Base-by-base conservation (phyloP, 1,284 basidiomycete genomes). In the Stygiomarasmius scandens region DNA sequence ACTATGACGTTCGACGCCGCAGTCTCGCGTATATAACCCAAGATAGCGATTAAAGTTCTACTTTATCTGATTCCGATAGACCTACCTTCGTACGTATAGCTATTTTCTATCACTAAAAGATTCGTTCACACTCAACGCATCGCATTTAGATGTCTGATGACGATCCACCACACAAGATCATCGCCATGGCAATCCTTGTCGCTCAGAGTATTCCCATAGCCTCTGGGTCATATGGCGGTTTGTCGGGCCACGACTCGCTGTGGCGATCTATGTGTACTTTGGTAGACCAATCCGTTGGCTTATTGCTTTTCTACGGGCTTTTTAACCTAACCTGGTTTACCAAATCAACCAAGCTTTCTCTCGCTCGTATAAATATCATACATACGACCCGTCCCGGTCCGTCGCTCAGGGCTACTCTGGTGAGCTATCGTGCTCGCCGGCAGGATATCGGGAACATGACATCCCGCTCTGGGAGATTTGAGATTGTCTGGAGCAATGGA, bases 231-330 rank as follows among this genome's bases (percentile, higher is more conserved):
- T 56, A 56, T 41, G 55, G 25, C 8, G 50, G 55, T 36, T 22
- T 56, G 45, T 46, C 55, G 4, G 55, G 55, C n/a, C 44, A 46
- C 16, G 55, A 56, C 25, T 56, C 55, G 5, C n/a, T 56, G 3
- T 27, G 34, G 24, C 55, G 55, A 5, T 23, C 34, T 25, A 44
- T 56, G 34, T 47, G 55, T 20, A 27, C 55, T 6, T 49, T 56
- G 6, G 38, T 56, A 12, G 55, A 56, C 32, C 55, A 52, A 44
- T 51, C 43, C 23, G 36, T 50, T 32, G 34, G 49, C 24, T 23
- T 44, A 27, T 36, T 56, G 22, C 20, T 56, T 11, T 29, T 52
- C 24, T 56, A 36, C 23, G 55, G 55, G 8, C 49, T 51, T 1
- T 1, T 51, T 20, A 51, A 47, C 24, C 55, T 51, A n/a, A 36